Conservation (phyloP, 2,329 filamentous ascomycete genomes). For the Metarhizium guizhouense region DNA sequence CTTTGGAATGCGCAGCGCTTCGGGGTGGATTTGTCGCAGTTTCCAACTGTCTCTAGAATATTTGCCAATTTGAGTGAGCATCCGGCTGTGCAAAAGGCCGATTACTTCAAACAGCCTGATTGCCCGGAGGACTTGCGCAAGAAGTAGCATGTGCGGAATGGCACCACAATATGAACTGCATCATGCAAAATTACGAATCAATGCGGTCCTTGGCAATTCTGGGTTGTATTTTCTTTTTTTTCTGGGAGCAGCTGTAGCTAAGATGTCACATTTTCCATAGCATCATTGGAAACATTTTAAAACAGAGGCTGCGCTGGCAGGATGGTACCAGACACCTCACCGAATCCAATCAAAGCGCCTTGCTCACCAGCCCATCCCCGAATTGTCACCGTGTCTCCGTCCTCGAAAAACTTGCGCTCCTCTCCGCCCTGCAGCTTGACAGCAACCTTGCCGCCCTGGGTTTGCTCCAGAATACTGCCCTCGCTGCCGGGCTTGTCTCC, state of each 20-base stretch:
- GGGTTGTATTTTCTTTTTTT: no score
- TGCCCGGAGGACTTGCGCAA: slow-evolving; percentile 24
- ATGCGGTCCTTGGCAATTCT: no score
- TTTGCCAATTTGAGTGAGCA: slow-evolving; percentile 35
- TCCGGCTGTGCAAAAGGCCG: slow-evolving; percentile 41
- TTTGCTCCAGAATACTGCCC: slow-evolving; percentile 67
- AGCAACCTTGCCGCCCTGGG: slow-evolving; percentile 55
- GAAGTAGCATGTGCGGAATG: background rate
- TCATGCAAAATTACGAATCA: no score
- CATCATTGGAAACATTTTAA: slow-evolving; percentile 6
- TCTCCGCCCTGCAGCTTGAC: slow-evolving; percentile 56
- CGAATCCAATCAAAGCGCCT: slow-evolving; percentile 65
- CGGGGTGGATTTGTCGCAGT: slow-evolving; percentile 41
- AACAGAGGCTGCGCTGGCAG: slow-evolving; percentile 21
- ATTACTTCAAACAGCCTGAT: slow-evolving; percentile 46
- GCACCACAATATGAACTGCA: no score
- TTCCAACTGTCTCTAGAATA: slow-evolving; percentile 37
- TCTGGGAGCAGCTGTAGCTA: background rate
- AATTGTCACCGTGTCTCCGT: slow-evolving; percentile 63
- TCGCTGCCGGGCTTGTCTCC: slow-evolving; percentile 55
- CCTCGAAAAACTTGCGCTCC: slow-evolving; percentile 61
- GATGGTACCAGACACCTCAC: slow-evolving; percentile 60
- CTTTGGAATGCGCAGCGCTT: slow-evolving; percentile 48
- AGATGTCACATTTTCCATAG: background rate
- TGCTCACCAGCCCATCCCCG: slow-evolving; percentile 58